Evolutionary conservation across 306 rosid species (phyloP).

Genomic region (Purshia tridentata): DNA sequence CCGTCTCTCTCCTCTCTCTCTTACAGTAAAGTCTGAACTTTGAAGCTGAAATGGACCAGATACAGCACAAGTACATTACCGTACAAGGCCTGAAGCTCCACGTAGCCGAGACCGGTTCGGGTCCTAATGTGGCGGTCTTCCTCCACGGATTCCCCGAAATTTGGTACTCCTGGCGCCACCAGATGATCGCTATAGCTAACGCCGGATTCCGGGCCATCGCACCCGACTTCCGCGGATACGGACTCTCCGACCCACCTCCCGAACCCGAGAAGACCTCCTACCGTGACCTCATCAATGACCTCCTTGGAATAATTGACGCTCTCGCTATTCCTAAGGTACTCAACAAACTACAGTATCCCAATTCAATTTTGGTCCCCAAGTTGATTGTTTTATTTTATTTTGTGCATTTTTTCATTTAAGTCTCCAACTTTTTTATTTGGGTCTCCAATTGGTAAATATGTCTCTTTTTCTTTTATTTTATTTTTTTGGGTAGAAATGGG

Average conservation of each 20-base stretch:
- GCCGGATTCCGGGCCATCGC: constrained; percentile 75
- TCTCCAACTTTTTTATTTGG: neutral
- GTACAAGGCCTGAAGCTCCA: constrained; percentile 59
- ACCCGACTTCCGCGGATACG: constrained; percentile 69
- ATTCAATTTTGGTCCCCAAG: too few relatives aligned
- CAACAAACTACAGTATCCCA: too few relatives aligned
- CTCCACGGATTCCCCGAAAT: constrained; percentile 86
- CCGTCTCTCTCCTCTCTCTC: neutral
- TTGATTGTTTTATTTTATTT: too few relatives aligned
- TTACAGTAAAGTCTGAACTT: neutral
- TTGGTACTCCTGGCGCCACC: constrained; percentile 96
- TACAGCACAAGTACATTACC: constrained; percentile 58
- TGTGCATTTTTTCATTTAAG: neutral
- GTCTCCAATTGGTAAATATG: neutral
- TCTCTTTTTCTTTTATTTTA: neutral
- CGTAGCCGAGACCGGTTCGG: constrained; percentile 65
- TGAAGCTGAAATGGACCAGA: constrained; percentile 39
- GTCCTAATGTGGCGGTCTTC: constrained; percentile 60
- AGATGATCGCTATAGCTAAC: constrained; percentile 60
- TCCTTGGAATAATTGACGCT: constrained; percentile 52
- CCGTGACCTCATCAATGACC: constrained; percentile 40
- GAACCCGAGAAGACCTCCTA: constrained; percentile 40
- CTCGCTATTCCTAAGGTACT: constrained; percentile 55
- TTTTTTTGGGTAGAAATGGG: neutral
- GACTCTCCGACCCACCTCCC: constrained; percentile 62